These are phyloP conservation scores for Scheffersomyces cryptocercus DNA, from an alignment of 1,139 yeast genomes.

Conservation along the genomic window DNA sequence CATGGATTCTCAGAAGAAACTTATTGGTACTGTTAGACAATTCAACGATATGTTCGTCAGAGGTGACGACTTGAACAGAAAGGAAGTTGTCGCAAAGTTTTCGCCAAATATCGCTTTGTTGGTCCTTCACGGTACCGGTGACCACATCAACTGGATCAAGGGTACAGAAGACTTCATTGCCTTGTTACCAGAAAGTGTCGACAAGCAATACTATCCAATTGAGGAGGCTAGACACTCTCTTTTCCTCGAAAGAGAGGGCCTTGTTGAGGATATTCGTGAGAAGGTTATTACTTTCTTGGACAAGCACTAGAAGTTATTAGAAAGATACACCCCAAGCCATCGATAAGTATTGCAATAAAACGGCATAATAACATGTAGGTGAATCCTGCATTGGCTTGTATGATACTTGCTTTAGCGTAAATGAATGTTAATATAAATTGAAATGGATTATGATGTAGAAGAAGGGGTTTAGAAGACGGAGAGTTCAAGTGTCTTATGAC, in stretches of 20 bases:
- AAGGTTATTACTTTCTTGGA: constrained; percentile 44
- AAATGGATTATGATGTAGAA: too few relatives aligned
- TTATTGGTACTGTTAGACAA: constrained; percentile 42
- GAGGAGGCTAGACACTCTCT: constrained; percentile 47
- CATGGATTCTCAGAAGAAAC: constrained; percentile 35
- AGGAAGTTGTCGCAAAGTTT: constrained; percentile 43
- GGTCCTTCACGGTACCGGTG: constrained; percentile 37
- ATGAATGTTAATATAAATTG: too few relatives aligned
- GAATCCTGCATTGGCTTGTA: too few relatives aligned
- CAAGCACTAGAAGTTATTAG: not conserved
- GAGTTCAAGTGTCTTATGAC: too few relatives aligned
- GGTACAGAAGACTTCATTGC: constrained; percentile 53
- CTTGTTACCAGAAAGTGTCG: constrained; percentile 30
- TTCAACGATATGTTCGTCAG: constrained; percentile 66
- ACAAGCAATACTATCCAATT: constrained; percentile 27
- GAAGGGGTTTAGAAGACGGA: too few relatives aligned
- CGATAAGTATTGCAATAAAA: too few relatives aligned
- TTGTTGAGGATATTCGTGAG: constrained; percentile 30
- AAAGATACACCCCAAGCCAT: too few relatives aligned
- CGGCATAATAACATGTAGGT: too few relatives aligned
- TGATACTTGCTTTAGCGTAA: too few relatives aligned
- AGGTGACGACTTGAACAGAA: constrained; percentile 53
- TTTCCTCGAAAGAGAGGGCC: constrained; percentile 43
- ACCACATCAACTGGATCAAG: constrained; percentile 53
- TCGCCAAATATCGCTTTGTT: constrained; percentile 39